Conservation (phyloP, 108 stramenopile genomes). For the Bacterosira constricta region DNA sequence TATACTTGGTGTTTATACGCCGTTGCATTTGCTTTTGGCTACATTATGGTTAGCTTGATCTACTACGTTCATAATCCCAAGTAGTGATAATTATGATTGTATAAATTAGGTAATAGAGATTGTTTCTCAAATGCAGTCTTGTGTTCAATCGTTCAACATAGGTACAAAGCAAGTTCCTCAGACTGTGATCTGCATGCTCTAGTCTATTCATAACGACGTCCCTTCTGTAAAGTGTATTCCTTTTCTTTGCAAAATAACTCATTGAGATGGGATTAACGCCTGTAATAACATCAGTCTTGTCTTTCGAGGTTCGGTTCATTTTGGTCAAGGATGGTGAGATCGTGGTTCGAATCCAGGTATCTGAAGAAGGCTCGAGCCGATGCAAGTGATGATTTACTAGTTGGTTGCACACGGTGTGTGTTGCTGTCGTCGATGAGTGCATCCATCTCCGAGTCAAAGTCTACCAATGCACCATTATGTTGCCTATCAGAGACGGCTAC, state of each 20-base stretch:
- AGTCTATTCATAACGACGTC: not conserved
- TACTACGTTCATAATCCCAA: no score
- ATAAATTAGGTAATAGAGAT: not conserved
- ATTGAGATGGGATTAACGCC: constrained; percentile 5
- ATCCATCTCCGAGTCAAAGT: not conserved
- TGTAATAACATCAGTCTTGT: not conserved
- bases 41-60: constrained; percentile 38
- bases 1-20: constrained; percentile 59
- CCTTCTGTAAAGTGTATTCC: constrained; percentile 3
- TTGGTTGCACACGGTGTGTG: constrained; percentile 25
- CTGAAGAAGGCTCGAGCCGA: constrained; percentile 36
- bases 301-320: not conserved
- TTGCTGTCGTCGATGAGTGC: not conserved
- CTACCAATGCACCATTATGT: not conserved
- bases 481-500: not conserved
- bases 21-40: constrained; percentile 63
- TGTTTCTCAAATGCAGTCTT: no score
- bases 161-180: no score
- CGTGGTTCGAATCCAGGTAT: constrained; percentile 38
- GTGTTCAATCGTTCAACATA: no score
- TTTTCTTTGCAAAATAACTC: not conserved
- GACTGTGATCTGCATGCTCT: no score
- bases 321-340: constrained; percentile 18
- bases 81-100: not conserved
- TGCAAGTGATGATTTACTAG: constrained; percentile 26